Conservation (phyloP, 495 filamentous ascomycete genomes). For the Neurospora sp. region DNA sequence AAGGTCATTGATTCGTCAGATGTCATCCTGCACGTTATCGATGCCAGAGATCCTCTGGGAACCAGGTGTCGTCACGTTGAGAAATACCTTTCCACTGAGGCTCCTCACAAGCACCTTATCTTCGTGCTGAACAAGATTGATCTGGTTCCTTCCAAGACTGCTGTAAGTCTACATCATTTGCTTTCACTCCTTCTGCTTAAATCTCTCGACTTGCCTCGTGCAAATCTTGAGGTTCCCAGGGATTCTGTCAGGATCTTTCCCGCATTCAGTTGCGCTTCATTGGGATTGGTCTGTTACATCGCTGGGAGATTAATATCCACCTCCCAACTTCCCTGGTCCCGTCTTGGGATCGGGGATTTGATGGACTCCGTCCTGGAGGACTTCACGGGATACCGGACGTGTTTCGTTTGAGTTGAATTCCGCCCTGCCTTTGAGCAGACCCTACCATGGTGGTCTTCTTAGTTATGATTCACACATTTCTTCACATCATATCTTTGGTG, state of each 20-base stretch:
- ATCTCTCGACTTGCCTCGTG: conserved; percentile 6
- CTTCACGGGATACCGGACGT: conserved; percentile 54
- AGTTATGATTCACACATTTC: conserved; percentile 96
- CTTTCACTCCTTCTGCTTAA: conserved; percentile 7
- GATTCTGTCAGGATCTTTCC: conserved; percentile 93
- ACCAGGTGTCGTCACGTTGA: conserved; percentile 86
- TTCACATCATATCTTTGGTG: conserved; percentile 6
- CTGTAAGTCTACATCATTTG: conserved; percentile 58
- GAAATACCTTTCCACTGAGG: conserved; percentile 87
- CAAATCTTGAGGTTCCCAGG: conserved; percentile 35
- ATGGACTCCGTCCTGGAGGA: conserved; percentile 78
- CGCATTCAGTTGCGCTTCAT: conserved; percentile 37
- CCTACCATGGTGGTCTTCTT: conserved; percentile 69
- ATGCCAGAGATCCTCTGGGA: conserved; percentile 83
- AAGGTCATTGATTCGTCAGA: conserved; percentile 97
- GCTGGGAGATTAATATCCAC: conserved; percentile 77
- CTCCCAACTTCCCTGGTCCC: conserved; percentile 51
- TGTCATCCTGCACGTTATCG: conserved; percentile 88
- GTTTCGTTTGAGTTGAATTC: conserved; percentile 81
- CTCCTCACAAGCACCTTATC: conserved; percentile 65
- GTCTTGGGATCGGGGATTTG: conserved; percentile 50
- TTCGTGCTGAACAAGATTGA: conserved; percentile 89
- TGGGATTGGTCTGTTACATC: conserved; percentile 94
- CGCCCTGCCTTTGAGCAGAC: conserved; percentile 21
- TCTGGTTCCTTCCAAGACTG: conserved; percentile 83